Evolutionary conservation across 208 protist genomes (phyloP).

Genomic region (Trichomonas tenax): DNA sequence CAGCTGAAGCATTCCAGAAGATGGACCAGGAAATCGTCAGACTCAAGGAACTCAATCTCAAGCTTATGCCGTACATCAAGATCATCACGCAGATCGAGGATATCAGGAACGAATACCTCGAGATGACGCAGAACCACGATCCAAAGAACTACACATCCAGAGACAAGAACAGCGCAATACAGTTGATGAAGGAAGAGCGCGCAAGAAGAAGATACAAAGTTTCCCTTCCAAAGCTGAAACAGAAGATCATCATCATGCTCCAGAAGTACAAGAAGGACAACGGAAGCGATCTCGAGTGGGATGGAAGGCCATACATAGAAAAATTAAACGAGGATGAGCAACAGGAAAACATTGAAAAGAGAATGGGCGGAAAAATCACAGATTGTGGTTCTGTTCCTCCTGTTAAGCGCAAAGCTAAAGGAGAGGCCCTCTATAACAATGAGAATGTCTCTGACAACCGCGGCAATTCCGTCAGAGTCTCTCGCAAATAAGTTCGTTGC

Average conservation of each 20-base stretch:
- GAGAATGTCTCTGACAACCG: neutral
- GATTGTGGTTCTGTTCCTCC: neutral
- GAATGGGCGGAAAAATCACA: neutral
- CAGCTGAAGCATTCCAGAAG: neutral
- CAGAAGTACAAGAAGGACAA: neutral
- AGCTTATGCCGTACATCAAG: neutral
- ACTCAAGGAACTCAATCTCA: neutral
- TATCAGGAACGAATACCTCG: neutral
- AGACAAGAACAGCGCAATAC: neutral
- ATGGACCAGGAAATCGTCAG: neutral
- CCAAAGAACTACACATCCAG: neutral
- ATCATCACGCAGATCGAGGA: neutral
- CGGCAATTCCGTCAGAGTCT: neutral
- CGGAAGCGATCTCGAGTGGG: neutral
- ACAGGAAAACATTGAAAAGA: neutral
- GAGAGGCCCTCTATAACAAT: neutral
- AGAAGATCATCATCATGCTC: neutral
- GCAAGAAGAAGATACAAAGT: neutral
- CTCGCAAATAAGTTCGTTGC: neutral
- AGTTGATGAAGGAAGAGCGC: neutral
- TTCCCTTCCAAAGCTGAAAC: neutral
- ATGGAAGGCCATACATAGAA: constrained; percentile 13
- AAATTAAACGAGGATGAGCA: neutral
- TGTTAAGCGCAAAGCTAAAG: neutral
- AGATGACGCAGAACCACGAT: neutral